These are phyloP conservation scores for Beauveria brongniartii DNA, from an alignment of 2,329 filamentous ascomycete genomes.

Conservation along the genomic window DNA sequence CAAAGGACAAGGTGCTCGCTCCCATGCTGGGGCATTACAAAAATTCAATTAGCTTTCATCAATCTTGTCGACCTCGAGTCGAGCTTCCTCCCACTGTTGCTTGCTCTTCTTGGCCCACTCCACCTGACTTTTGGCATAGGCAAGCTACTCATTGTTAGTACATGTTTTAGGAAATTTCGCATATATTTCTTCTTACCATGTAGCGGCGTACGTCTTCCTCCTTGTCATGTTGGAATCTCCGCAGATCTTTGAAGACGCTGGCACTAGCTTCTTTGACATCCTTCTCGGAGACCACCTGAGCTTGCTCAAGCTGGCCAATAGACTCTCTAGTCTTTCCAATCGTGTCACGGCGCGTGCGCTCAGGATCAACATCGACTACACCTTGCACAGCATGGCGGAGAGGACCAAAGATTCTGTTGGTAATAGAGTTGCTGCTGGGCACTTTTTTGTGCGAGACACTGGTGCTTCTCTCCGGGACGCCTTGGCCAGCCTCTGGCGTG, in stretches of 20 bases:
- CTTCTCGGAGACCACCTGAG: constrained; percentile 75
- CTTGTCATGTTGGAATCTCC: constrained; percentile 90
- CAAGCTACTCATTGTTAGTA: constrained; percentile 51
- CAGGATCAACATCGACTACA: constrained; percentile 91
- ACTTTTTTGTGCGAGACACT: constrained; percentile 63
- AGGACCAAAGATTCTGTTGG: constrained; percentile 87
- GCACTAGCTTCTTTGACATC: constrained; percentile 90
- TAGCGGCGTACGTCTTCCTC: constrained; percentile 89
- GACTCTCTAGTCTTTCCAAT: constrained; percentile 94
- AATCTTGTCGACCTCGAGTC: constrained; percentile 82
- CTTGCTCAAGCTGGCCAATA: constrained; percentile 80
- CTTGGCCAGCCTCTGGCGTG: constrained; percentile 68
- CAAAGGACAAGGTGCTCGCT: constrained; percentile 1
- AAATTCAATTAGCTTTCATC: constrained; percentile 42
- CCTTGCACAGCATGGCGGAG: constrained; percentile 94
- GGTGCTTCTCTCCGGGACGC: constrained; percentile 48
- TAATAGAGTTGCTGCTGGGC: constrained; percentile 81
- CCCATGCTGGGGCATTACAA: background rate
- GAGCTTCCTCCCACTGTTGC: constrained; percentile 88
- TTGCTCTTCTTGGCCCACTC: constrained; percentile 89
- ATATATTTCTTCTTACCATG: constrained; percentile 61
- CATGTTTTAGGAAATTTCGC: background rate
- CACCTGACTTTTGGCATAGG: constrained; percentile 85
- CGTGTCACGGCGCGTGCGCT: constrained; percentile 81
- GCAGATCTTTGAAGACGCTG: constrained; percentile 81